Evolutionary conservation across 1,284 basidiomycete species (phyloP).

Genomic region (Rhodotorula sp.): DNA sequence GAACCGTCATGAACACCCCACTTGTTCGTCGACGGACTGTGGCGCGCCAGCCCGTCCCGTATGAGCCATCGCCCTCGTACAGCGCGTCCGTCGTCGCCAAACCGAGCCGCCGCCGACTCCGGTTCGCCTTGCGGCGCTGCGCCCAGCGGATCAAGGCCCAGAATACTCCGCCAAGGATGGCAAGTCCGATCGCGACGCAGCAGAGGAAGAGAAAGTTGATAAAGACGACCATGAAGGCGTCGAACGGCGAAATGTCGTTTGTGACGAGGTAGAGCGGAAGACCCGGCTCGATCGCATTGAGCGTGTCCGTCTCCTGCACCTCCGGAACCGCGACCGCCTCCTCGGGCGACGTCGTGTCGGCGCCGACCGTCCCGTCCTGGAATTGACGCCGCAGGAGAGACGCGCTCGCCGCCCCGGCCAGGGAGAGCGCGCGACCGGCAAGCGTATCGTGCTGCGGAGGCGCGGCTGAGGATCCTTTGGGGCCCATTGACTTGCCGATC

Average conservation of each 20-base stretch:
- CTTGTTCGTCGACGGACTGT: slow-evolving; percentile 56
- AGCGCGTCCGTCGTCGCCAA: slow-evolving; percentile 48
- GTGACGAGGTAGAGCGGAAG: slow-evolving; percentile 31
- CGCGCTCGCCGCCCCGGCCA: background rate
- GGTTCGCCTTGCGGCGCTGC: background rate
- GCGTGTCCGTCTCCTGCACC: slow-evolving; percentile 35
- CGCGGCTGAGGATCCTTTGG: background rate
- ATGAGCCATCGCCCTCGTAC: slow-evolving; percentile 48
- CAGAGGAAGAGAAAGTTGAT: slow-evolving; percentile 44
- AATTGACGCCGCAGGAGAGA: background rate
- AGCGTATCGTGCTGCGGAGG: background rate
- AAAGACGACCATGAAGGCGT: slow-evolving; percentile 44
- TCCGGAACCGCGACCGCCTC: slow-evolving; percentile 30
- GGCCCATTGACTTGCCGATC: background rate
- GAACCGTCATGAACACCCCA: slow-evolving; percentile 44
- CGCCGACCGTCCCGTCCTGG: background rate
- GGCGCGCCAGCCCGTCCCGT: slow-evolving; percentile 51
- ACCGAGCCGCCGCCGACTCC: slow-evolving; percentile 3
- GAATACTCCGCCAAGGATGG: slow-evolving; percentile 27
- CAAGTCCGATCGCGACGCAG: slow-evolving; percentile 34
- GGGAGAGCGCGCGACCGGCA: slow-evolving; percentile 5
- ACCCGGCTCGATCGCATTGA: slow-evolving; percentile 26
- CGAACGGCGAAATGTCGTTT: slow-evolving; percentile 42
- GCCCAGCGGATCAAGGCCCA: slow-evolving; percentile 15
- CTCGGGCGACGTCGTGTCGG: background rate